Evolutionary conservation across 2,329 filamentous ascomycete species (phyloP).

Genomic region (Chrysoporthe deuterocubensis): DNA sequence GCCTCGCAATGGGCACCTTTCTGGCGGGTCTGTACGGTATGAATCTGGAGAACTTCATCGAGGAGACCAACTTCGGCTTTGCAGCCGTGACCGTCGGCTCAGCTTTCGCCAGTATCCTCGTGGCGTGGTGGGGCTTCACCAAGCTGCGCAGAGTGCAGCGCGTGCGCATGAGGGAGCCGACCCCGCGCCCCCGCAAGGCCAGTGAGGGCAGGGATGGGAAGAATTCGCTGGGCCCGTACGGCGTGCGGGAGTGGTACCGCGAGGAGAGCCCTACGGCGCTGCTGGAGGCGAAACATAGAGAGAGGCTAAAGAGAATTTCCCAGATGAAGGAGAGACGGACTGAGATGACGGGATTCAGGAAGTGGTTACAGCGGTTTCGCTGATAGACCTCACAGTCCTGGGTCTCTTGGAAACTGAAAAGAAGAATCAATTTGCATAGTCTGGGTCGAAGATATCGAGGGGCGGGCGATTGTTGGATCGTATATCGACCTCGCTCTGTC

Average conservation of each 20-base stretch:
- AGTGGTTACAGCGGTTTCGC: slow-evolving; percentile 32
- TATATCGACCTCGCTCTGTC: not conserved
- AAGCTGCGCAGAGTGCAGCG: slow-evolving; percentile 86
- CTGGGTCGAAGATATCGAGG: not conserved
- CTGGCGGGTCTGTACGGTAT: slow-evolving; percentile 99
- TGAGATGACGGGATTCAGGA: slow-evolving; percentile 38
- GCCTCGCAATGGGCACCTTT: slow-evolving; percentile 93
- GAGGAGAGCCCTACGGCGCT: slow-evolving; percentile 56
- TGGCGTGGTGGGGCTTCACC: slow-evolving; percentile 81
- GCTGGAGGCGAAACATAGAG: slow-evolving; percentile 57
- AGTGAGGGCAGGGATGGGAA: slow-evolving; percentile 6
- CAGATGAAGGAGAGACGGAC: slow-evolving; percentile 46
- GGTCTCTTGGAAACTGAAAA: not conserved
- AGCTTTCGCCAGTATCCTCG: slow-evolving; percentile 71
- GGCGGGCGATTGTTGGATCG: not conserved
- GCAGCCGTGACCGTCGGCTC: slow-evolving; percentile 73
- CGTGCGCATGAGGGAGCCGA: slow-evolving; percentile 68
- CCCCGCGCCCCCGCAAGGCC: slow-evolving; percentile 17
- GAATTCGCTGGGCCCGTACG: slow-evolving; percentile 20
- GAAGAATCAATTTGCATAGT: not conserved
- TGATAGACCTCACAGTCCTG: not conserved
- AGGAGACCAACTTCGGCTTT: slow-evolving; percentile 90
- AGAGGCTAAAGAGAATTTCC: slow-evolving; percentile 57
- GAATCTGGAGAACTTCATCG: slow-evolving; percentile 98
- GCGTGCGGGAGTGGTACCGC: slow-evolving; percentile 44